These are phyloP conservation scores for Apodospora peruviana DNA, from an alignment of 495 filamentous ascomycete genomes.

Conservation along the genomic window DNA sequence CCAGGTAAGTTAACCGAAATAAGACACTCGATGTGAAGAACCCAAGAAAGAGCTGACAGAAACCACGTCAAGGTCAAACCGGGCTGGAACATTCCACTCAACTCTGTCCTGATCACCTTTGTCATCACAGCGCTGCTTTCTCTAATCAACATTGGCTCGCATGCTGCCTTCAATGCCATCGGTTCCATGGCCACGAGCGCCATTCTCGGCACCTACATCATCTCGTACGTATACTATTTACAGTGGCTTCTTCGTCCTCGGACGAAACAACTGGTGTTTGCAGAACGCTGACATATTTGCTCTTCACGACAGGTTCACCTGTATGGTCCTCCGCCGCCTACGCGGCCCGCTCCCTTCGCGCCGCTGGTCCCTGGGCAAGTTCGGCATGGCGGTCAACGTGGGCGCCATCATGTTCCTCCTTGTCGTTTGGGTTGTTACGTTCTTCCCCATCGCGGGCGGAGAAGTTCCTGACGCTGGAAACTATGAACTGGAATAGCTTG, in stretches of 20 bases:
- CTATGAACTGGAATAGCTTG: conserved; percentile 46
- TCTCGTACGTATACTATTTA: conserved; percentile 23
- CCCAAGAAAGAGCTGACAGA: neutral
- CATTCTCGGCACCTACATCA: conserved; percentile 43
- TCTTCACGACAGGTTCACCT: conserved; percentile 19
- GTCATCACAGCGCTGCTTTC: conserved; percentile 48
- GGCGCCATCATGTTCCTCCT: conserved; percentile 27
- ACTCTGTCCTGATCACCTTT: conserved; percentile 44
- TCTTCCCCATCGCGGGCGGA: conserved; percentile 33
- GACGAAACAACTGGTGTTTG: no score
- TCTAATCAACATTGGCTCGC: conserved; percentile 55
- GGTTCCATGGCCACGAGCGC: conserved; percentile 40
- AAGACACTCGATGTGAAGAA: neutral
- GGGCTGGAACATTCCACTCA: conserved; percentile 46
- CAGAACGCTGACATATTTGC: no score
- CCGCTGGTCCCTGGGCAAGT: conserved; percentile 36
- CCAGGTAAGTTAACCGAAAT: neutral
- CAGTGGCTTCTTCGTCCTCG: no score
- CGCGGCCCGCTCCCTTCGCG: conserved; percentile 32
- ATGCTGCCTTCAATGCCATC: conserved; percentile 51
- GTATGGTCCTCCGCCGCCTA: conserved; percentile 23
- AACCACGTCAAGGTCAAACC: conserved; percentile 27
- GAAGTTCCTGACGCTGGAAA: conserved; percentile 27
- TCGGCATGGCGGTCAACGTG: conserved; percentile 28
- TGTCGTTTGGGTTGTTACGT: conserved; percentile 32